Percentiles rank a stretch among this genome's conserved stretches.
phyloP scores from a whole-genome alignment of 139 green algal species.

The Desmodesmus armatus region DNA sequence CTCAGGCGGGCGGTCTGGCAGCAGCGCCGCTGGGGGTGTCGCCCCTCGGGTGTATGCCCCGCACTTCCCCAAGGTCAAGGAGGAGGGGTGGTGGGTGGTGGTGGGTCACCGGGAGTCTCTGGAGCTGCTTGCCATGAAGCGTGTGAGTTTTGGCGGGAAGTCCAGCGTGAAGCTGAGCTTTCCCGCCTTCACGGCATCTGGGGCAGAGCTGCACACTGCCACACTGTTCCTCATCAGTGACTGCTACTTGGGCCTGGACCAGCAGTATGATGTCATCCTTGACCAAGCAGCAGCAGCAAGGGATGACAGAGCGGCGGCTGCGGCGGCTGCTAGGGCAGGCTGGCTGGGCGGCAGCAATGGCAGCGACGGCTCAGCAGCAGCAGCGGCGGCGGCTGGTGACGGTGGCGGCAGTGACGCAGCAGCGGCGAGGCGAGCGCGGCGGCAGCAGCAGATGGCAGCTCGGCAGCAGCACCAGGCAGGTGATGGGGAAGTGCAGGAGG shows the following conservation, averaged over 20 bases:
- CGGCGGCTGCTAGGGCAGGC: not conserved
- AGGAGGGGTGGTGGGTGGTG: constrained; percentile 98
- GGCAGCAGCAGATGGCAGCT: constrained; percentile 35
- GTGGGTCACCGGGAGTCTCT: constrained; percentile 64
- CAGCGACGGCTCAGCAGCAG: not conserved
- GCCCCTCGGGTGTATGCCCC: constrained; percentile 78
- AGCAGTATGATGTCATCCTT: constrained; percentile 58
- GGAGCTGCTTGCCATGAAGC: constrained; percentile 89
- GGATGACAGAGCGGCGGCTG: not conserved
- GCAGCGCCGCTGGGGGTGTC: constrained; percentile 3
- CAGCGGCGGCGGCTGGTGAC: not conserved
- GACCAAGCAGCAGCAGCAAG: constrained; percentile 13
- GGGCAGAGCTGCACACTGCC: constrained; percentile 44
- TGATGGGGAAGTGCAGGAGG: not conserved
- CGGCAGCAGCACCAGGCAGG: not conserved
- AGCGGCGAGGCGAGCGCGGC: not conserved
- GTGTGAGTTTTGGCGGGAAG: constrained; percentile 71
- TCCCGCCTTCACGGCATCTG: constrained; percentile 51
- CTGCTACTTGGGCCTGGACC: constrained; percentile 91
- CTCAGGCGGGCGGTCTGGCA: not conserved
- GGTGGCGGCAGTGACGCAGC: constrained; percentile 12
- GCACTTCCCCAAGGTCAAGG: constrained; percentile 92
- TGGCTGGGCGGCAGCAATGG: not conserved
- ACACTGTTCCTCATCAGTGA: constrained; percentile 85
- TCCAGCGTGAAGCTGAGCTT: constrained; percentile 30